phyloP scores from a whole-genome alignment of 345 rosid genomes.

The Cochlearia excelsa region DNA sequence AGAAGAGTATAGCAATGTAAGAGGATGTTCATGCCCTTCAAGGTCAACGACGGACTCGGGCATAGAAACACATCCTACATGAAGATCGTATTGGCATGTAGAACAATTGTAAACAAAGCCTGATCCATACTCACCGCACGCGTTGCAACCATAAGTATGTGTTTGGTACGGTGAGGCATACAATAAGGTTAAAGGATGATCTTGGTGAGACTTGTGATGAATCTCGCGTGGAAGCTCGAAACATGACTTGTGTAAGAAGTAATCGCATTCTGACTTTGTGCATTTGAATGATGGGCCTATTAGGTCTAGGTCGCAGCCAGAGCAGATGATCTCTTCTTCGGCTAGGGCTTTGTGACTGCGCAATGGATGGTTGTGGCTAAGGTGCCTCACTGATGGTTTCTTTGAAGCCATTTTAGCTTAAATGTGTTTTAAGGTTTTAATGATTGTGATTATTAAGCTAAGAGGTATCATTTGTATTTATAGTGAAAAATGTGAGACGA shows the following conservation, averaged over 20 bases:
- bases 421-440: too few relatives aligned
- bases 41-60: constrained; percentile 23
- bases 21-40: constrained; percentile 25
- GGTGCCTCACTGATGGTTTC: too few relatives aligned
- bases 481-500: too few relatives aligned
- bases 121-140: constrained; percentile 32
- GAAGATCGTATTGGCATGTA: constrained; percentile 23
- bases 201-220: constrained; percentile 31
- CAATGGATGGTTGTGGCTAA: background rate
- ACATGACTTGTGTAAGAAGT: constrained; percentile 25
- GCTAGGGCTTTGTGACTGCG: constrained; percentile 29
- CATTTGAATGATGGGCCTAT: constrained; percentile 32
- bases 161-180: constrained; percentile 30
- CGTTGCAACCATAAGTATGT: constrained; percentile 13
- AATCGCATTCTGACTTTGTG: constrained; percentile 35
- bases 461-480: too few relatives aligned
- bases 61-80: constrained; percentile 29
- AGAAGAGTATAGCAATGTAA: constrained; percentile 23
- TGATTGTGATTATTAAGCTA: too few relatives aligned
- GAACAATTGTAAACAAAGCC: constrained; percentile 31
- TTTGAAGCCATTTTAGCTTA: too few relatives aligned
- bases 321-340: constrained; percentile 34
- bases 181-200: constrained; percentile 28
- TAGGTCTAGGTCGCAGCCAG: constrained; percentile 34
- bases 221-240: constrained; percentile 31